A percentile compares a stretch with the other conserved stretches of the same genome.
Conservation (phyloP, 768 basidiomycete species). For the Kwoniella dendrophila region DNA sequence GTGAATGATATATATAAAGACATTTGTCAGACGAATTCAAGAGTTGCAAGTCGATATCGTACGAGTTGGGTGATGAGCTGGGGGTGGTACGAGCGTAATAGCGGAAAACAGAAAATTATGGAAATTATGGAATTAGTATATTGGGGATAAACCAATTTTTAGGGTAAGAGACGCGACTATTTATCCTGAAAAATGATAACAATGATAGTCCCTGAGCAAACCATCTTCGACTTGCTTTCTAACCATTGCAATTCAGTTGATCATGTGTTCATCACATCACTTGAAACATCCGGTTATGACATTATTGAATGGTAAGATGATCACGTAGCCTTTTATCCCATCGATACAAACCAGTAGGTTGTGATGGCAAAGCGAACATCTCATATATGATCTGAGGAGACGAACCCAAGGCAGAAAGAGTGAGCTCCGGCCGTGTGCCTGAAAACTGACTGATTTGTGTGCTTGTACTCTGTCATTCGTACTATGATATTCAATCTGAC, state of each 20-base stretch:
- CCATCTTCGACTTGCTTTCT: neutral
- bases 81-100: neutral
- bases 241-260: neutral
- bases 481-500: no score
- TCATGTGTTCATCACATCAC: neutral
- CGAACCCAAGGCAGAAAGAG: no score
- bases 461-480: no score
- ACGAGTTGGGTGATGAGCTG: constrained; percentile 6
- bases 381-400: no score
- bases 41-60: neutral
- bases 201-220: neutral
- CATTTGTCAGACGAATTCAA: neutral
- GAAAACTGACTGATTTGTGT: no score
- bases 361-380: no score
- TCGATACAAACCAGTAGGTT: no score
- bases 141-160: neutral
- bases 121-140: constrained; percentile 1
- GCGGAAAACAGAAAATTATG: neutral
- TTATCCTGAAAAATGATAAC: neutral
- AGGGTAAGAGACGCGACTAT: constrained; percentile 12
- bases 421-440: no score
- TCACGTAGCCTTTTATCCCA: no score
- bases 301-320: neutral
- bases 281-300: neutral
- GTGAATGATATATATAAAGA: neutral